These are phyloP conservation scores for Umbilicus rupestris DNA, from an alignment of 164 flowering plant genomes.

Conservation along the genomic window DNA sequence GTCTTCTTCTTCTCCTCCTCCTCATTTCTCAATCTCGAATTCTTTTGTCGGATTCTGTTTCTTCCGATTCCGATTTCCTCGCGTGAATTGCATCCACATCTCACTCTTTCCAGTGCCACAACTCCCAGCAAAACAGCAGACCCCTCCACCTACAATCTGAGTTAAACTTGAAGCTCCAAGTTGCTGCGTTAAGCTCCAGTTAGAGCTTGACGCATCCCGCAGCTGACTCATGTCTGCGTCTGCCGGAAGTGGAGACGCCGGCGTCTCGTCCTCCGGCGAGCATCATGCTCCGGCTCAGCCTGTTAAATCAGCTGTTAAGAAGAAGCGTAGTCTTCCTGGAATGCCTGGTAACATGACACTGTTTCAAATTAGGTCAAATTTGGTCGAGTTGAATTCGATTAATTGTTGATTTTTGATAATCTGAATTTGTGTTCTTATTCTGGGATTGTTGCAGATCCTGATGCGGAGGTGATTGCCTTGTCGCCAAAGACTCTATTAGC, in stretches of 20 bases:
- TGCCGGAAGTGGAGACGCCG: conserved; percentile 45
- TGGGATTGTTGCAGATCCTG: conserved; percentile 49
- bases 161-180: no score
- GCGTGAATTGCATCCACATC: no score
- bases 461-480: conserved; percentile 62
- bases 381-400: no score
- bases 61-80: no score
- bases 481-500: conserved; percentile 64
- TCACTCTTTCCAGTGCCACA: no score
- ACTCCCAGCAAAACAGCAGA: no score
- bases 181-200: no score
- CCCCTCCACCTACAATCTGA: no score
- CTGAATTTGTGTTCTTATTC: neutral
- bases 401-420: neutral
- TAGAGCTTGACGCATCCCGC: no score
- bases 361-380: neutral
- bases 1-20: no score
- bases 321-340: conserved; percentile 62
- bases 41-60: no score
- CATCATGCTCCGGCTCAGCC: conserved; percentile 23
- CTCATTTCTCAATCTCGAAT: no score
- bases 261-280: conserved; percentile 47
- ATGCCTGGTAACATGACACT: conserved; percentile 41
- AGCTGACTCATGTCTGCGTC: conserved; percentile 18
- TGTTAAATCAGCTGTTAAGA: conserved; percentile 30